Conservation (phyloP, 1,284 basidiomycete genomes). For the Rhodotorula sp. region DNA sequence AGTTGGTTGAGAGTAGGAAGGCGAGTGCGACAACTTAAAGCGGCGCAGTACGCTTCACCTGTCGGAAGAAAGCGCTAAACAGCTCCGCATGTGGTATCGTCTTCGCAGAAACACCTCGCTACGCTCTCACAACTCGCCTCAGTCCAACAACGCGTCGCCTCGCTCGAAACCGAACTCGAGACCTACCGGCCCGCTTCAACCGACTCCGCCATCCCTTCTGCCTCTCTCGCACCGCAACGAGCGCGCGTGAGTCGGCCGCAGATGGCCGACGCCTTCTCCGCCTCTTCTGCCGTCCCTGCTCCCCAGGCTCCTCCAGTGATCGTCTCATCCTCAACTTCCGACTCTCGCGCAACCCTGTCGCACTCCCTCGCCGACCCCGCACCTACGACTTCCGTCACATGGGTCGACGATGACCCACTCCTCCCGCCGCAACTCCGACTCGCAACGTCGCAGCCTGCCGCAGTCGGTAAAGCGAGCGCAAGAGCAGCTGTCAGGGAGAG, state of each 20-base stretch:
- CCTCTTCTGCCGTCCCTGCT: neutral
- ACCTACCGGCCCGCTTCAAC: slow-evolving; percentile 24
- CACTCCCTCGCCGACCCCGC: neutral
- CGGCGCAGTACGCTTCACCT: neutral
- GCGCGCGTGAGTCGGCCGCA: slow-evolving; percentile 4
- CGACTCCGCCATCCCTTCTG: neutral
- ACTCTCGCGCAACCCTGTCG: no score
- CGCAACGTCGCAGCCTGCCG: slow-evolving; percentile 3
- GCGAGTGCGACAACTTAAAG: neutral
- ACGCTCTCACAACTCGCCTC: slow-evolving; percentile 21
- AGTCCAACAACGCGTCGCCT: slow-evolving; percentile 3
- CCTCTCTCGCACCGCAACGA: neutral
- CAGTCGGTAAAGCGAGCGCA: neutral
- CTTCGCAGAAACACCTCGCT: slow-evolving; percentile 25
- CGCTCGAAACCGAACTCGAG: slow-evolving; percentile 24
- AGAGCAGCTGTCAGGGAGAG: neutral
- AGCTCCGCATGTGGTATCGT: neutral
- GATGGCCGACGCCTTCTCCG: slow-evolving; percentile 11
- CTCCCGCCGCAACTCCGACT: slow-evolving; percentile 2
- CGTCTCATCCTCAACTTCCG: neutral
- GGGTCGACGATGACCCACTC: neutral
- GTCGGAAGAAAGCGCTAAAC: neutral
- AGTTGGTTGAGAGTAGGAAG: slow-evolving; percentile 24
- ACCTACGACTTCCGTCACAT: neutral
- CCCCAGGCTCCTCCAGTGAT: neutral